A percentile compares a stretch with the other conserved stretches of the same genome.
Evolutionary conservation across 768 basidiomycete genomes (phyloP).

Genomic region (Termitomyces titanicus): DNA sequence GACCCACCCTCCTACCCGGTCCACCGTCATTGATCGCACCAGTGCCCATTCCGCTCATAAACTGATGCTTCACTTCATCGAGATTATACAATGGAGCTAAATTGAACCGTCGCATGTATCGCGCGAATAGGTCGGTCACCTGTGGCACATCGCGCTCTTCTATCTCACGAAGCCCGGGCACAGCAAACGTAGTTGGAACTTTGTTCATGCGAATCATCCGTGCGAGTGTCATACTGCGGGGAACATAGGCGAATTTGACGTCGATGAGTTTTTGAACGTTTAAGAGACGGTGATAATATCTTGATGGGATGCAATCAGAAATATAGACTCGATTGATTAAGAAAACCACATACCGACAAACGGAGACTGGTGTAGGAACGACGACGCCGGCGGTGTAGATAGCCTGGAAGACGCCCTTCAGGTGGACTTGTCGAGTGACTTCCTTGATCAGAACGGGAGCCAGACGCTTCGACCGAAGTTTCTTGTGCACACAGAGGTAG

Average conservation of each 20-base stretch:
- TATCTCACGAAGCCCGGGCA: slow-evolving; percentile 84
- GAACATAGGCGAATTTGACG: slow-evolving; percentile 83
- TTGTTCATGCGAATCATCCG: slow-evolving; percentile 80
- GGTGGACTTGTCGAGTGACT: slow-evolving; percentile 87
- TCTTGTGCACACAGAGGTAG: slow-evolving; percentile 97
- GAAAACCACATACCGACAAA: slow-evolving; percentile 58
- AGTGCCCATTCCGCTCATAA: slow-evolving; percentile 79
- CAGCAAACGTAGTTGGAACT: slow-evolving; percentile 45
- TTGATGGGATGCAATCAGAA: slow-evolving; percentile 24
- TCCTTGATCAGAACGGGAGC: slow-evolving; percentile 98
- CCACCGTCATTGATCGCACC: slow-evolving; percentile 49
- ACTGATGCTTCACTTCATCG: slow-evolving; percentile 83
- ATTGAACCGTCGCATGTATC: slow-evolving; percentile 84
- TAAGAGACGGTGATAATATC: slow-evolving; percentile 89
- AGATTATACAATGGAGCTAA: slow-evolving; percentile 70
- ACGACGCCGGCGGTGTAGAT: slow-evolving; percentile 95
- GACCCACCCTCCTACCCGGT: slow-evolving; percentile 57
- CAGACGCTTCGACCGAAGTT: slow-evolving; percentile 89
- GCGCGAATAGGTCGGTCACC: slow-evolving; percentile 65
- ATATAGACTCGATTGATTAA: not conserved
- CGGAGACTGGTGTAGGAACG: slow-evolving; percentile 89
- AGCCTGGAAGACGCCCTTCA: slow-evolving; percentile 92
- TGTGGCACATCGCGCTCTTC: slow-evolving; percentile 70
- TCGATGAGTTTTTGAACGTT: slow-evolving; percentile 93
- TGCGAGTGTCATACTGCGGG: slow-evolving; percentile 86